A percentile compares a stretch with the other conserved stretches of the same genome.
Conservation (phyloP, 2,329 filamentous ascomycete species). For the Sordariomycetes sp. region DNA sequence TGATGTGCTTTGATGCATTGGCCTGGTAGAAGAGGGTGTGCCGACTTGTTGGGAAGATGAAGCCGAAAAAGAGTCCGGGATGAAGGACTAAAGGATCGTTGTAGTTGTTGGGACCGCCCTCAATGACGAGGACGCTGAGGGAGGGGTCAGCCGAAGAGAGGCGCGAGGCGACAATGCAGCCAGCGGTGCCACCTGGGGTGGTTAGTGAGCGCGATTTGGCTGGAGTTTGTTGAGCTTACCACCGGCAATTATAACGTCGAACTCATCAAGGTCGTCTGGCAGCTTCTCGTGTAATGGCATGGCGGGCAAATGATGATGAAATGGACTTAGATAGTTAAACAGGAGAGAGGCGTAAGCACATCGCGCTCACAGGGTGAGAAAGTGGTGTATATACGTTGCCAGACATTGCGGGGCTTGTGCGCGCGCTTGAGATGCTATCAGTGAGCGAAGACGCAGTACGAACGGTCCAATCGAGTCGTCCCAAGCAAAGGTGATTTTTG, state of each 20-base stretch:
- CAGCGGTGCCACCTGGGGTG: conserved; percentile 31
- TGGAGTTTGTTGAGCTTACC: conserved; percentile 16
- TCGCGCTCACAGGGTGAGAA: no score
- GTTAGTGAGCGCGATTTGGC: conserved; percentile 12
- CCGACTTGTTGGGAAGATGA: conserved; percentile 11
- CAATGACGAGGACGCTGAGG: conserved; percentile 41
- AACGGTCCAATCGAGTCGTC: no score
- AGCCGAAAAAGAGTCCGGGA: conserved; percentile 27
- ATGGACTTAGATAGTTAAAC: no score
- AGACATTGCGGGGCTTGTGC: no score
- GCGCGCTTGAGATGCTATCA: no score
- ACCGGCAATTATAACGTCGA: conserved; percentile 43
- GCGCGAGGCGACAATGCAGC: conserved; percentile 36
- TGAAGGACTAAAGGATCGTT: conserved; percentile 36
- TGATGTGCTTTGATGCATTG: conserved; percentile 11
- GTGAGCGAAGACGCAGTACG: no score
- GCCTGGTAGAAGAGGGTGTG: conserved; percentile 13
- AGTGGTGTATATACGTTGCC: no score
- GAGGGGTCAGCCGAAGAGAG: conserved; percentile 38
- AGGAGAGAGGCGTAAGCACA: no score
- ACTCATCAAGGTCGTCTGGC: conserved; percentile 24
- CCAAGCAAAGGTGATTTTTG: no score
- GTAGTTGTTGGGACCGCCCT: conserved; percentile 42
- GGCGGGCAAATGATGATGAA: no score
- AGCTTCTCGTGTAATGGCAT: conserved; percentile 6